Percentiles rank a stretch among this genome's conserved stretches.
Conservation (phyloP, 768 basidiomycete species). For the Antrodiella citrinella region DNA sequence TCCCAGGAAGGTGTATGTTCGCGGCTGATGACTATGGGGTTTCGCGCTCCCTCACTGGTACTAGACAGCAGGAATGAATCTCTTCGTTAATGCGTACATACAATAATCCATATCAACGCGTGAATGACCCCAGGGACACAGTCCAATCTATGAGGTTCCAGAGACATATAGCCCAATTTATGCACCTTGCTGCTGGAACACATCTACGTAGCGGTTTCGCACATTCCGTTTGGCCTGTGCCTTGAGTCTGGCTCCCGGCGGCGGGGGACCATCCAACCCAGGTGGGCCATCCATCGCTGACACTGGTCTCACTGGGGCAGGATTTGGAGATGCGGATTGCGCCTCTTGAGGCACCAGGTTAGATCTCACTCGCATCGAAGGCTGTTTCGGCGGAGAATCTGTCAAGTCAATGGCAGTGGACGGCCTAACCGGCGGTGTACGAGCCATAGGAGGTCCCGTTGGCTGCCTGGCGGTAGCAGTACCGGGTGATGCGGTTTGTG, state of each 20-base stretch:
- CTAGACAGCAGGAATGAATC: not conserved
- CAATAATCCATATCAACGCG: not conserved
- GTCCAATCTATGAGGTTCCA: not conserved
- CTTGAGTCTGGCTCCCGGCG: conserved; percentile 46
- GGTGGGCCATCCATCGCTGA: conserved; percentile 15
- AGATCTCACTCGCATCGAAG: conserved; percentile 53
- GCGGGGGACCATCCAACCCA: conserved; percentile 29
- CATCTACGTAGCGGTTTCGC: conserved; percentile 41
- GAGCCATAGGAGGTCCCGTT: conserved; percentile 23
- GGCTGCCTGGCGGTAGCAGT: conserved; percentile 33
- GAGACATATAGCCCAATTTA: not conserved
- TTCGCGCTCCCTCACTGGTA: too few relatives aligned
- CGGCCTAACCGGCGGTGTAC: conserved; percentile 43
- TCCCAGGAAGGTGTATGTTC: too few relatives aligned
- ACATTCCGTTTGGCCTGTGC: conserved; percentile 65
- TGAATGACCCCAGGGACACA: too few relatives aligned
- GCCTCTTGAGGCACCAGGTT: conserved; percentile 48
- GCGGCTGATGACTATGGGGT: too few relatives aligned
- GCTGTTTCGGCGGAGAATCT: conserved; percentile 42
- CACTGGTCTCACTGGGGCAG: conserved; percentile 15
- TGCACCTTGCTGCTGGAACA: not conserved
- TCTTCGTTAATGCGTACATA: too few relatives aligned
- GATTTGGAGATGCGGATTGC: conserved; percentile 26
- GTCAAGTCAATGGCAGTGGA: conserved; percentile 58
- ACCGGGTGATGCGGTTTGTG: conserved; percentile 81